Base-by-base conservation (phyloP, 2,329 filamentous ascomycete genomes). In the Xylaria sp. region DNA sequence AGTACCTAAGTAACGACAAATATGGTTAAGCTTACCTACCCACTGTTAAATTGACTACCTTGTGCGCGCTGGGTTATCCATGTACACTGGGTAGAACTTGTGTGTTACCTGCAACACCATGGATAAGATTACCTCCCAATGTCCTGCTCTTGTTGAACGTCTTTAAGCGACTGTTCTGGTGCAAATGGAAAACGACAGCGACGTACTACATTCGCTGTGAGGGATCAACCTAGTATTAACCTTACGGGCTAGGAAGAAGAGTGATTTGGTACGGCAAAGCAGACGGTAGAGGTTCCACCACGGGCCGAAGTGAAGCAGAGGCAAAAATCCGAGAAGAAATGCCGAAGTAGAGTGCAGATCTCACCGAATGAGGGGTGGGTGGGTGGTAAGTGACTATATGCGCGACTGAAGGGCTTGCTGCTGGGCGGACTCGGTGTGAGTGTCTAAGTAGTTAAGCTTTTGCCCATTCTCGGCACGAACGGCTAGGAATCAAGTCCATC, bases 341-440 rank as follows among this genome's bases (percentile, higher is more conserved):
- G 67, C 70, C 70, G 69, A 72, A 65, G 54, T 64, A 64, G 54
- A 66, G 46, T 58, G 67, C 60, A 68, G 67, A 72, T 72, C 68
- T 46, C 38, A 35, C 43, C 41, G 38, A 31, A 23, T 40, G 21
- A 44, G 35, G 60, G 29, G 29, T 43, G 47, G 51, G 29, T 41
- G 44, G 35, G 48, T 44, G 21, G 29, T 43, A 40, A 23, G 21
- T 56, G 35, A 27, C 31, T 44, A 31, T 43, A 21, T 47, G 17
- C 23, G 23, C 25, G 13, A 56, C 51, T 27, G 15, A 25, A 31
- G 37, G 33, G 27, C 29, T 33, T 60, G n/a, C 38, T 21, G 44
- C 41, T 38, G 46, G 49, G 49, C 23, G 19, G 38, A 23, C 7
- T 46, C 27, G 25, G 37, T 55, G 21, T 44, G 23, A 38, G 17